Conservation (phyloP, 768 basidiomycete genomes). For the Lepiota subincarnata region DNA sequence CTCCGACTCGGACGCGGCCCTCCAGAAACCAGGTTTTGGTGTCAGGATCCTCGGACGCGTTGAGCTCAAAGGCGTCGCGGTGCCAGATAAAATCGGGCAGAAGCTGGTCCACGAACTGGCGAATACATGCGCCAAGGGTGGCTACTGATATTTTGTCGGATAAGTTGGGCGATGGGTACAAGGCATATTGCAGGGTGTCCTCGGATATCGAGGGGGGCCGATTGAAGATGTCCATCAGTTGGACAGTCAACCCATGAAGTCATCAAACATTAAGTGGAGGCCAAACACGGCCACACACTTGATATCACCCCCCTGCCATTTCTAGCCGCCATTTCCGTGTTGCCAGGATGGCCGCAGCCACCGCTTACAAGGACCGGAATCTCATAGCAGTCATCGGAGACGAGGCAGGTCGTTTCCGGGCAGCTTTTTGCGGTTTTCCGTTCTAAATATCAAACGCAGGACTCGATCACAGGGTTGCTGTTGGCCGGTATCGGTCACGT, state of each 20-base stretch:
- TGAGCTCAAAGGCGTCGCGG: slow-evolving; percentile 77
- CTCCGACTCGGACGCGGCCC: slow-evolving; percentile 88
- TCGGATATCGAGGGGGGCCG: slow-evolving; percentile 76
- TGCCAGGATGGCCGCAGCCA: slow-evolving; percentile 41
- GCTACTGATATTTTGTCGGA: slow-evolving; percentile 59
- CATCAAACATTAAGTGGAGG: not conserved
- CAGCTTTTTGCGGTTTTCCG: not conserved
- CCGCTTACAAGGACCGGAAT: slow-evolving; percentile 75
- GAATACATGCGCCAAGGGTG: slow-evolving; percentile 66
- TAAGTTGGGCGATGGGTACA: slow-evolving; percentile 56
- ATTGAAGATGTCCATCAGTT: slow-evolving; percentile 67
- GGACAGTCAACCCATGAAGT: slow-evolving; percentile 5
- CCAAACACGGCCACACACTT: slow-evolving; percentile 10
- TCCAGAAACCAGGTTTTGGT: slow-evolving; percentile 57
- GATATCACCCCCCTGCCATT: slow-evolving; percentile 7
- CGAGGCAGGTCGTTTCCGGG: slow-evolving; percentile 57
- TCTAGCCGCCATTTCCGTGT: not conserved
- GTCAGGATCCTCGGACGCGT: slow-evolving; percentile 47
- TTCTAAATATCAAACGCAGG: slow-evolving; percentile 44
- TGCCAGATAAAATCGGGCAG: slow-evolving; percentile 76
- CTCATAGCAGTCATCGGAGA: slow-evolving; percentile 96
- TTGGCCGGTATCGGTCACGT: slow-evolving; percentile 94
- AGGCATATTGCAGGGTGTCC: slow-evolving; percentile 75
- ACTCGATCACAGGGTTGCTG: slow-evolving; percentile 93
- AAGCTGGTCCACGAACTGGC: slow-evolving; percentile 46